Evolutionary conservation across 2,329 filamentous ascomycete species (phyloP).

Genomic region (Verticillium tricorpus): DNA sequence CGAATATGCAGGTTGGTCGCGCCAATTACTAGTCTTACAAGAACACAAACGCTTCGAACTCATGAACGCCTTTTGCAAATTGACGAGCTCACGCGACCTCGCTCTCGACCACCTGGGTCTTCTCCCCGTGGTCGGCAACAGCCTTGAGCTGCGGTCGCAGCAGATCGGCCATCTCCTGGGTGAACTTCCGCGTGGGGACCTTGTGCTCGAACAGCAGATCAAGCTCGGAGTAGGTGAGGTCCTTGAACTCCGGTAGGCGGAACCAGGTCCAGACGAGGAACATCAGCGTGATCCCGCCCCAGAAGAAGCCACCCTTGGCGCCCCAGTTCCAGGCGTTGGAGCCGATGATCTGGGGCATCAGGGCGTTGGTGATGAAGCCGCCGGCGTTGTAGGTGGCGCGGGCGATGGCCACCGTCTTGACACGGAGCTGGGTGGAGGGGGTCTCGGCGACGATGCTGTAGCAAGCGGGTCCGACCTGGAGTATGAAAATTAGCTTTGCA

Average conservation of each 20-base stretch:
- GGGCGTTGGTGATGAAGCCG: constrained; percentile 45
- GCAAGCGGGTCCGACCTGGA: constrained; percentile 43
- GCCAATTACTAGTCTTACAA: no score
- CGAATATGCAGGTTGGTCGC: no score
- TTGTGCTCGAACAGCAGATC: constrained; percentile 35
- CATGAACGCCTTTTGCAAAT: no score
- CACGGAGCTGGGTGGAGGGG: constrained; percentile 47
- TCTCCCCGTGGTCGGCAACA: not conserved
- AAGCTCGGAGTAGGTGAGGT: constrained; percentile 35
- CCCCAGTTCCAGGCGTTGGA: constrained; percentile 42
- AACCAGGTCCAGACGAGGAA: constrained; percentile 46
- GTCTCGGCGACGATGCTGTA: constrained; percentile 49
- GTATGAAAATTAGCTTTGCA: not conserved
- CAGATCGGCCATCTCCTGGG: constrained; percentile 11
- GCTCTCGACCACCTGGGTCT: not conserved
- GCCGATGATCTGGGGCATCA: constrained; percentile 44
- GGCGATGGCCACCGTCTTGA: constrained; percentile 50
- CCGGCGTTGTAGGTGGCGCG: constrained; percentile 42
- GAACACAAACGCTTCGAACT: no score
- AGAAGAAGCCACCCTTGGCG: constrained; percentile 42
- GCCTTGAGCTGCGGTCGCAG: not conserved
- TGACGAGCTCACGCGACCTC: not conserved
- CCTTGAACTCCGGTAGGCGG: constrained; percentile 50
- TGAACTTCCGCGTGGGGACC: constrained; percentile 34
- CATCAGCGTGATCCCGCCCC: constrained; percentile 42